Evolutionary conservation across 441 rosid species (phyloP), one percentile per base, ranked within the genome.

Genomic region (Biscutella laevigata): DNA sequence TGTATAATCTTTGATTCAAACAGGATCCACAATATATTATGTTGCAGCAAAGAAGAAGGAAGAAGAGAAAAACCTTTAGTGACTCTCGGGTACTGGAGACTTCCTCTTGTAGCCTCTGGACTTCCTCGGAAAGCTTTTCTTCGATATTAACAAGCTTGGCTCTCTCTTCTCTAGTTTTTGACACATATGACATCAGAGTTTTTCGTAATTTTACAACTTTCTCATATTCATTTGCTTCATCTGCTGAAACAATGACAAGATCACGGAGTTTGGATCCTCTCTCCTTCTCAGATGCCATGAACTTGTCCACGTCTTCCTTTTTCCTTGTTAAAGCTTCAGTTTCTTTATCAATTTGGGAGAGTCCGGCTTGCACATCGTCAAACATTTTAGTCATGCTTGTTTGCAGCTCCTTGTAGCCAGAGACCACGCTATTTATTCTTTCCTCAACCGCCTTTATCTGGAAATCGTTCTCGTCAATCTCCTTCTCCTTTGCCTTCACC

Each of bases 101-200:
- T 48, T 86, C 82, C 62, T 69, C 77, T 56, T 77, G 94, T 68
- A 86, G 78, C 62, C 14, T 56, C 55, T 75, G 88, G 43, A 89
- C 88, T 64, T 86, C 94, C 70, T 72, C 80, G 14, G 76, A 74
- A 68, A 89, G 92, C 55, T 76, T 79, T 61, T 80, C 85, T 74
- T 89, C 94, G 0, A 61, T 71, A 64, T 74, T 77, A 46, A 76
- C 80, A 46, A 83, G 80, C 69, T 76, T 78, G 12, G 64, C 72
- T 71, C 77, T 86, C 54, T 84, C 81, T 72, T 77, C 82, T 66
- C 66, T 72, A 49, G 82, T 77, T 67, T 79, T 79, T 12, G 86
- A 69, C 60, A 83, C 71, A 38, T 77, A 68, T 4, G 64, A 54
- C 75, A 77, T 75, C n/a, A 86, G 53, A 63, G 59, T 66, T 73